Base-by-base conservation (phyloP, 2,329 filamentous ascomycete genomes). In the Pseudogymnoascus sp. region DNA sequence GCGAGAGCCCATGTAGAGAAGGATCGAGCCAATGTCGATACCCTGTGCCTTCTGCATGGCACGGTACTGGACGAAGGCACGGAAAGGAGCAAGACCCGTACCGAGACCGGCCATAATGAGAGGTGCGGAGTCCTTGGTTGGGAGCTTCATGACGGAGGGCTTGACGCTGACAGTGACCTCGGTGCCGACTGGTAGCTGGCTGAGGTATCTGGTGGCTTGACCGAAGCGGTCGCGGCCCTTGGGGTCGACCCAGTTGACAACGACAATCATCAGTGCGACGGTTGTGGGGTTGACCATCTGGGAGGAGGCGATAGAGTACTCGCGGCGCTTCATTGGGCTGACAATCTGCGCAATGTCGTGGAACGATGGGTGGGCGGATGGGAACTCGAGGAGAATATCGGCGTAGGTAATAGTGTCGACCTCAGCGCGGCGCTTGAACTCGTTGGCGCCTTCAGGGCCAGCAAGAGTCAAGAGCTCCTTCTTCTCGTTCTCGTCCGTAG, bases 51-150 rank as follows among this genome's bases (percentile, higher is more conserved):
- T 96, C 74, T 99, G 93, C 85, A 95, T 91, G 58, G 94, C 94
- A 62, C 94, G 93, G 78, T 99, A 94, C 78, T 99, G 94, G 53
- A 97, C 89, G 72, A 99, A 99, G 63, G 94, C 94, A 66, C 94
- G 91, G 90, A 99, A 99, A n/a, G 94, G 94, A 1, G 94, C 94
- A 20, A 99, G 87, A 72, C 94, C 94, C 0, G 94, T 99, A 65
- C 94, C 94, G n/a, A 97, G 88, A 74, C 94, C 94, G 8, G 94
- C 94, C 93, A 99, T 97, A 80, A 99, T 97, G 72, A 99, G 86
- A 39, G 94, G 94, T 57, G 93, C 90, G 37, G 90, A 94, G 68
- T 92, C 87, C 73, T 86, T 88, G 64, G 83, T 77, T 4, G 94
- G 94, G n/a, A 99, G 83, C 78, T 97, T 99, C 94, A 99, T 99